Conservation (phyloP, 768 basidiomycete genomes). For the Postia placenta region DNA sequence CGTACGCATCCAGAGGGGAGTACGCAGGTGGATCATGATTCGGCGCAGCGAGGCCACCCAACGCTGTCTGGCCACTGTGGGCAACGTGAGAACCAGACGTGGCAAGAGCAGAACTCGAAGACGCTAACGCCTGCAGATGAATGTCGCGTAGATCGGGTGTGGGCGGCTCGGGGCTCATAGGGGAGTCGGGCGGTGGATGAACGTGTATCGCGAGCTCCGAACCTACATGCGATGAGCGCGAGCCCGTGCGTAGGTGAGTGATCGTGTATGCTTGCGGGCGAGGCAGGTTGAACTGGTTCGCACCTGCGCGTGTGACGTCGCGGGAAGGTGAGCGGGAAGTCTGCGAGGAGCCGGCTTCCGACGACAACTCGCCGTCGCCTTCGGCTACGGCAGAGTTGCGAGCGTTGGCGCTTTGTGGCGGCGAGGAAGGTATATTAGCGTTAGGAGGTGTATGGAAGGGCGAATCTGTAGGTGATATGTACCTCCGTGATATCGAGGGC, state of each 20-base stretch:
- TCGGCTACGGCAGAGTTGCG: conserved; percentile 21
- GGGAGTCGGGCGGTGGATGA: conserved; percentile 77
- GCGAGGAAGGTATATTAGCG: conserved; percentile 42
- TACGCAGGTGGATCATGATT: conserved; percentile 66
- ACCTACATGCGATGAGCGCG: conserved; percentile 38
- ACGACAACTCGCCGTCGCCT: conserved; percentile 23
- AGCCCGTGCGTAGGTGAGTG: conserved; percentile 25
- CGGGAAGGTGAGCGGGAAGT: conserved; percentile 54
- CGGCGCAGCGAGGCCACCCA: conserved; percentile 14
- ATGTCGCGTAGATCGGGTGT: conserved; percentile 84
- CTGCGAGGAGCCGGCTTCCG: conserved; percentile 24
- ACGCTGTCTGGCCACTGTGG: conserved; percentile 9
- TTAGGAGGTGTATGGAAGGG: conserved; percentile 53
- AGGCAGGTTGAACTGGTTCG: conserved; percentile 76
- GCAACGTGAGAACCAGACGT: conserved; percentile 9
- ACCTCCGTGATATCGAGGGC: conserved; percentile 44
- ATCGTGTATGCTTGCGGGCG: conserved; percentile 43
- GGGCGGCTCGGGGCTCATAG: conserved; percentile 71
- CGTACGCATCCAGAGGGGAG: conserved; percentile 82
- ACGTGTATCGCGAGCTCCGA: conserved; percentile 64
- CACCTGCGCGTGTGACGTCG: conserved; percentile 56
- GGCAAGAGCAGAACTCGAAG: conserved; percentile 8
- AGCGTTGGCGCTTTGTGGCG: conserved; percentile 19
- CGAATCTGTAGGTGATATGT: conserved; percentile 58
- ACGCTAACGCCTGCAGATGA: conserved; percentile 61